Conservation (phyloP, 108 stramenopile genomes). For the Fragilariopsis cylindrus region DNA sequence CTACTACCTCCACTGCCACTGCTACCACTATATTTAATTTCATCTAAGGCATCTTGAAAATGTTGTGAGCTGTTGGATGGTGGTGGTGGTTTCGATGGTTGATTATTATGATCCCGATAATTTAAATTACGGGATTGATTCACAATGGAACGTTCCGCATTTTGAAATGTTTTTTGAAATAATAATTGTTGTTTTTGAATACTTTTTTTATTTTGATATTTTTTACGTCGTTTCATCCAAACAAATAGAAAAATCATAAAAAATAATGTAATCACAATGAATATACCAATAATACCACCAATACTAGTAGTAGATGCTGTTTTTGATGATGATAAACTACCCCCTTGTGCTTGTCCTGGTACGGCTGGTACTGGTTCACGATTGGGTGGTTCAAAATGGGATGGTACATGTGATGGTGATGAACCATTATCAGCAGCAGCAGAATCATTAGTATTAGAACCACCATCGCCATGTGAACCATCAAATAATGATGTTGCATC, state of each 20-base stretch:
- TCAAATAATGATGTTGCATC: too few species aligned
- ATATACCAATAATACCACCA: neutral
- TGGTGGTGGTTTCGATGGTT: too few species aligned
- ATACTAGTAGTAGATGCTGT: neutral
- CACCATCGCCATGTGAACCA: too few species aligned
- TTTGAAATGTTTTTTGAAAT: conserved; percentile 7
- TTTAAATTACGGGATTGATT: conserved; percentile 6
- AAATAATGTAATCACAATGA: neutral
- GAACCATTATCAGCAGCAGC: too few species aligned
- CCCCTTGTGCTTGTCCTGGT: neutral
- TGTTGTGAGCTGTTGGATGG: neutral
- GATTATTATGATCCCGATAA: conserved; percentile 1
- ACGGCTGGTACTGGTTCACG: neutral
- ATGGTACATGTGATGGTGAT: neutral
- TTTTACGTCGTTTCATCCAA: neutral
- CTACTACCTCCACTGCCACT: too few species aligned
- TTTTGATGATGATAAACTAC: neutral
- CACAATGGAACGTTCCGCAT: conserved; percentile 3
- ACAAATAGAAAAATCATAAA: neutral
- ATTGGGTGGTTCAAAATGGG: conserved; percentile 10
- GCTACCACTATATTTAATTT: neutral
- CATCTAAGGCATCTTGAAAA: neutral
- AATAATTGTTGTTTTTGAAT: neutral
- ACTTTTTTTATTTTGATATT: neutral
- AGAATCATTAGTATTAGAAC: too few species aligned